Conservation (phyloP, 177 flowering plant species). For the Vitis hybrid region DNA sequence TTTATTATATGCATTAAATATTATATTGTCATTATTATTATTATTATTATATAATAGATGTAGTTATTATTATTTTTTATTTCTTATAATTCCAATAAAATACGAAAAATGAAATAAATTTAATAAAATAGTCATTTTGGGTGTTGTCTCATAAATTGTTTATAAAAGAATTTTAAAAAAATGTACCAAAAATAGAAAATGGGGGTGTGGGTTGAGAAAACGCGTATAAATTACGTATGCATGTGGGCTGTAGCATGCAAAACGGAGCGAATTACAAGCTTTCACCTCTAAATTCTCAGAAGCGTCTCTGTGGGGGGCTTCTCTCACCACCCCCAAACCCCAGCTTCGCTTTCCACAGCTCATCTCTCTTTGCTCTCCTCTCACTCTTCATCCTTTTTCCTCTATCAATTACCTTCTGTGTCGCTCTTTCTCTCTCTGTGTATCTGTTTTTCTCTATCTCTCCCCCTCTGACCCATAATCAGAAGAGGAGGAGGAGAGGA, state of each 20-base stretch:
- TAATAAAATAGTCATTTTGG: no score
- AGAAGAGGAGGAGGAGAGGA: no score
- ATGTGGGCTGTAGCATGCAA: slow-evolving; percentile 37
- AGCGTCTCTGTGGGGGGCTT: background rate
- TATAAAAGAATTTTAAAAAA: no score
- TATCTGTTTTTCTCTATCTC: slow-evolving; percentile 15
- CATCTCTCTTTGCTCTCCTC: no score
- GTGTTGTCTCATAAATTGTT: no score
- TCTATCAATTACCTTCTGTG: no score
- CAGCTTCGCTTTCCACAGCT: background rate
- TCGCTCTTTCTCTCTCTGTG: slow-evolving; percentile 8
- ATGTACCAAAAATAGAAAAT: background rate
- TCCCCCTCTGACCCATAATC: background rate
- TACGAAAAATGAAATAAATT: no score
- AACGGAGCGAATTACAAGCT: slow-evolving; percentile 45
- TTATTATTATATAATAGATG: background rate
- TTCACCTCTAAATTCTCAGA: slow-evolving; percentile 19
- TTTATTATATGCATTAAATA: background rate
- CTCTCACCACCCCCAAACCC: background rate
- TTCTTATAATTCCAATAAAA: no score
- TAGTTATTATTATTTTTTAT: no score
- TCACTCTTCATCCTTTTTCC: no score
- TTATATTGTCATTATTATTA: background rate
- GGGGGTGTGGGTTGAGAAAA: slow-evolving; percentile 2
- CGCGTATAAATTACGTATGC: slow-evolving; percentile 10